Evolutionary conservation across 2,329 filamentous ascomycete genomes (phyloP).

Genomic region (Beauveria sp.): DNA sequence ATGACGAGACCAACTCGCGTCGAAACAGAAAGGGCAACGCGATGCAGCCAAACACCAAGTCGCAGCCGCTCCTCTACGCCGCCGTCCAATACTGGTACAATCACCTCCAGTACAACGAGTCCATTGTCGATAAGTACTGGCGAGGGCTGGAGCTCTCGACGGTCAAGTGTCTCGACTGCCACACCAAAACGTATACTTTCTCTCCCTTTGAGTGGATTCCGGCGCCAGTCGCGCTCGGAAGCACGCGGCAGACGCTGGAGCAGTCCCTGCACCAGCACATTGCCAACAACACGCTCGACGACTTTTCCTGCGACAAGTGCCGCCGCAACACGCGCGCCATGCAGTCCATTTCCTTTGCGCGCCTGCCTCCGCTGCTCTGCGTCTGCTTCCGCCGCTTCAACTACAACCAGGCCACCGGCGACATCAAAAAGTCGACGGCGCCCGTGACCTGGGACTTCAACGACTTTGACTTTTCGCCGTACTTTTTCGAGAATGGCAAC

Average conservation of each 20-base stretch:
- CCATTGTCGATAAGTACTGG: constrained; percentile 74
- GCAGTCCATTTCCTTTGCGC: constrained; percentile 66
- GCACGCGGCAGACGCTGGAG: constrained; percentile 33
- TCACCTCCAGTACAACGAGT: constrained; percentile 61
- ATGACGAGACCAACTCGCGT: constrained; percentile 71
- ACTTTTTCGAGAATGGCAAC: constrained; percentile 32
- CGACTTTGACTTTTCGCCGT: constrained; percentile 49
- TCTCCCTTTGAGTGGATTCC: constrained; percentile 47
- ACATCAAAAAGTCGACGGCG: constrained; percentile 58
- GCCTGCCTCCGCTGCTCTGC: constrained; percentile 72
- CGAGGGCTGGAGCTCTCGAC: constrained; percentile 67
- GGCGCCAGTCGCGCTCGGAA: constrained; percentile 29
- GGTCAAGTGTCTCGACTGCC: constrained; percentile 56
- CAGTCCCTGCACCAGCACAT: constrained; percentile 66
- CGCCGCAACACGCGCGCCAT: constrained; percentile 58
- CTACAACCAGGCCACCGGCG: constrained; percentile 23
- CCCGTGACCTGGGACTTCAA: constrained; percentile 71
- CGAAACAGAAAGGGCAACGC: constrained; percentile 33
- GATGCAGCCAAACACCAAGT: constrained; percentile 25
- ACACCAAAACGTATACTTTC: constrained; percentile 40
- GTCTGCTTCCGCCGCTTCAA: constrained; percentile 62
- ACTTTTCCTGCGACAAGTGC: constrained; percentile 70
- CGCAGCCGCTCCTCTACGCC: constrained; percentile 39
- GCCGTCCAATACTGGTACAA: constrained; percentile 67
- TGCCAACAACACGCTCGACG: constrained; percentile 57